Evolutionary conservation across 2,329 filamentous ascomycete species (phyloP), one percentile per base, ranked within the genome.

Genomic region (Arthrobotrys iridis): DNA sequence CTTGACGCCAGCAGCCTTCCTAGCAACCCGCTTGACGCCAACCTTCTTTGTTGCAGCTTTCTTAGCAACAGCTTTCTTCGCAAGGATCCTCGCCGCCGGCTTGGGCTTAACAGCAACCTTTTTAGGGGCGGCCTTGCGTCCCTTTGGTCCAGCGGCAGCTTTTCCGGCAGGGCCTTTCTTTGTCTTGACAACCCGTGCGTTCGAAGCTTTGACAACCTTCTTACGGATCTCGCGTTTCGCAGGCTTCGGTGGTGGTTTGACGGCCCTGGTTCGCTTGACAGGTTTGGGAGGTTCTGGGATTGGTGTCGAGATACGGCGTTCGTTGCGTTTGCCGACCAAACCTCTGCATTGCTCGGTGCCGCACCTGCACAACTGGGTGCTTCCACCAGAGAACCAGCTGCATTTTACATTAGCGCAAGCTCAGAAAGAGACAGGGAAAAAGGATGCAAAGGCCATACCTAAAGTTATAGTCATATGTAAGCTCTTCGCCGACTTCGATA

Each of bases 401-500:
- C 20, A 35, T 46, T 18, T 40, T 24, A 26, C 55, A 46, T 78
- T 26, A 80, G 77, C 45, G 60, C 30, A 30, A 28, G 13, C 30
- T 55, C 13, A 24, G 18, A 46, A 37, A 59, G 3, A 22, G 24
- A 13, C 22, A 37, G 35, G 46, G 10, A 64, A 18, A 37, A 48
- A n/a, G 13, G n/a, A n/a, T n/a, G n/a, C n/a, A 13, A 74, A 70
- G 15, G 24, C 11, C 62, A 13, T 59, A 88, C 86, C 90, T 88
- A 77, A 91, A 91, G 78, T 91, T 91, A 81, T 91, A 91, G 85
- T 99, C 95, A 81, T 99, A 99, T 0, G 93, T 98, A 76, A 99
- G 85, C 83, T 99, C 95, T 77, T 98, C 93, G 22, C 95, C 95
- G 8, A 93, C 97, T 89, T 91, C 91, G 81, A 99, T 94, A 11